phyloP scores from a whole-genome alignment of 805 yeast genomes.

The Cyberlindnera mycetangii region DNA sequence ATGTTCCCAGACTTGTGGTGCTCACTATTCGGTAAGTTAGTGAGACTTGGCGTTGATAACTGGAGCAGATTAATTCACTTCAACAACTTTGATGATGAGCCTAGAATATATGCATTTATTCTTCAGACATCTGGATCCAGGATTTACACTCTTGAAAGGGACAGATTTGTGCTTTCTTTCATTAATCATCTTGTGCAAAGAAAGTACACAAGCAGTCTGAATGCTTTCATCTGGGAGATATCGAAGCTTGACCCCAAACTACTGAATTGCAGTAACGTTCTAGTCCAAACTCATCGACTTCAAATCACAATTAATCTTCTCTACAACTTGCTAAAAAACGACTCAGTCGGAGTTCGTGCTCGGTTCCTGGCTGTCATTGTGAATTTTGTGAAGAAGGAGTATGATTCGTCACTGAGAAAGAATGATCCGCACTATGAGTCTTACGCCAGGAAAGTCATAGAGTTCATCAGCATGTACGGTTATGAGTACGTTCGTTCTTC shows the following conservation, averaged over 20 bases:
- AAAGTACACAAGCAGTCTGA: constrained; percentile 15
- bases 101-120: constrained; percentile 19
- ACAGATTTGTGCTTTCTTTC: constrained; percentile 15
- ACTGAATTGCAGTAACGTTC: constrained; percentile 10
- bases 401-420: constrained; percentile 4
- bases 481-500: constrained; percentile 15
- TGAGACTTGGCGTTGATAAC: constrained; percentile 17
- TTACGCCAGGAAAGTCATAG: constrained; percentile 17
- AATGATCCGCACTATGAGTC: constrained; percentile 8
- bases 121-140: constrained; percentile 18
- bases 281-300: constrained; percentile 22
- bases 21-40: constrained; percentile 16
- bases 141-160: constrained; percentile 20
- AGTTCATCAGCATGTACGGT: constrained; percentile 19
- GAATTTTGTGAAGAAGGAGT: constrained; percentile 16
- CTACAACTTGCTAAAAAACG: constrained; percentile 15
- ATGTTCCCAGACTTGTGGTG: constrained; percentile 26
- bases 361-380: constrained; percentile 19
- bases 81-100: constrained; percentile 25
- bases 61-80: constrained; percentile 26
- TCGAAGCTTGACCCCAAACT: constrained; percentile 19
- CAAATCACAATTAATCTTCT: constrained; percentile 20
- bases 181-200: constrained; percentile 17
- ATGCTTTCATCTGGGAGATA: constrained; percentile 19
- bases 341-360: constrained; percentile 9